Base-by-base conservation (phyloP, 176 grass and related monocot genomes). In the Oryza meyeriana region DNA sequence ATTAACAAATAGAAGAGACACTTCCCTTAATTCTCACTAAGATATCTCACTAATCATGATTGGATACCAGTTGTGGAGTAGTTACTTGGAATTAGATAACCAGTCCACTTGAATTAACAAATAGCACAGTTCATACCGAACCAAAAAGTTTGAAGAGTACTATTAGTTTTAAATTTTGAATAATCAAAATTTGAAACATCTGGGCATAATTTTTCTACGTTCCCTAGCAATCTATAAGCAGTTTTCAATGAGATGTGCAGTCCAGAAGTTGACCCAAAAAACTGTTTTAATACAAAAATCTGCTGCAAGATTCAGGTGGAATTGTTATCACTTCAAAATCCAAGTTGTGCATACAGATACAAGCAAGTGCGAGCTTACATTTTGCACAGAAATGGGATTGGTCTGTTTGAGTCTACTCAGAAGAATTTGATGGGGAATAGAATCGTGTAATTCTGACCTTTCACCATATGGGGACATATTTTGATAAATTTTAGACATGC, bases 1-100 rank as follows among this genome's bases (percentile, higher is more conserved):
- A n/a, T 27, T 45, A 35, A 68, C 11, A 55, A 77, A 64, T 89
- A 78, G 1, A 88, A 79, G 61, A 81, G 33, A 30, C 8, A 68
- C 62, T 69, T 65, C 28, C 62, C 2, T 76, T 32, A 28, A 74
- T 66, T 72, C 28, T 80, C 69, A 66, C 52, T 10, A 64, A 12
- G 61, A 80, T 66, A 67, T 44, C 48, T 32, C 0, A 72, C 24
- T 67, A 28, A 75, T 32, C 41, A 26, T 71, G 22, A 77, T 16
- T 33, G 67, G 33, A 25, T 45, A 59, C 44, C 17, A 34, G 2
- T 14, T 75, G 61, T 47, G 1, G 28, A 72, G 44, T 62, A 77
- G 29, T 3, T 52, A 78, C 22, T 5, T 2, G 5, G 30, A 75
- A 65, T 22, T 52, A 75, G 7, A 64, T 47, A 79, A 31, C 41